Base-by-base conservation (phyloP, 257 asterid genomes). In the Solanum lignicaule region DNA sequence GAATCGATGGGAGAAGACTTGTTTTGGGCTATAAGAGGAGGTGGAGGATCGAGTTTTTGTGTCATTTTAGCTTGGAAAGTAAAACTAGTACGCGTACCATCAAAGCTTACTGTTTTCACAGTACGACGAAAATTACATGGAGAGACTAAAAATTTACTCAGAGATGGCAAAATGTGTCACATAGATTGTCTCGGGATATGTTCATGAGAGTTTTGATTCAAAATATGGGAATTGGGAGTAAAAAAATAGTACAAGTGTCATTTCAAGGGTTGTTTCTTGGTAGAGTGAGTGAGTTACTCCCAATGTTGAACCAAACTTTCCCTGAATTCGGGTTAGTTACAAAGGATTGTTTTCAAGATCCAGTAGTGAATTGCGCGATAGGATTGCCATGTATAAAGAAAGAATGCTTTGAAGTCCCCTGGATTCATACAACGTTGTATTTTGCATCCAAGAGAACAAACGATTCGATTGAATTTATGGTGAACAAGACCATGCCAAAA, bases 1-100 rank as follows among this genome's bases (percentile, higher is more conserved):
- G 21, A 83, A 1, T n/a, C 85, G 0, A 90, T 90, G 91, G 91
- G 91, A 10, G 55, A 85, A 32, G 91, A 88, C 65, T 35, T 89
- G 65, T 91, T 91, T 14, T 91, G 91, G 93, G 90, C 91, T 9
- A 90, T 89, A 35, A 58, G 90, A 65, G 92, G 92, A 13, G 92
- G 90, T 8, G 90, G 91, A 46, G 90, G 82, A 36, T 89, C 90
- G 0, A 89, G 92, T 76, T 90, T 89, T 82, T 89, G 91, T 18
- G 84, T 87, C 1, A 39, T 85, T 29, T 12, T 83, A 8, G 60
- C 90, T 32, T 90, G 92, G 92, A 90, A 90, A 74, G 83, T 90
- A 55, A 83, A 89, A 7, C 31, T 87, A 1, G 90, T 87, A 46
- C 88, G 46, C 0, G 52, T 90, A 29, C 89, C 92, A 23, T 52